A percentile compares a stretch with the other conserved stretches of the same genome.
Evolutionary conservation across 1,284 basidiomycete species (phyloP).

Genomic region (Volvariella volvacea): DNA sequence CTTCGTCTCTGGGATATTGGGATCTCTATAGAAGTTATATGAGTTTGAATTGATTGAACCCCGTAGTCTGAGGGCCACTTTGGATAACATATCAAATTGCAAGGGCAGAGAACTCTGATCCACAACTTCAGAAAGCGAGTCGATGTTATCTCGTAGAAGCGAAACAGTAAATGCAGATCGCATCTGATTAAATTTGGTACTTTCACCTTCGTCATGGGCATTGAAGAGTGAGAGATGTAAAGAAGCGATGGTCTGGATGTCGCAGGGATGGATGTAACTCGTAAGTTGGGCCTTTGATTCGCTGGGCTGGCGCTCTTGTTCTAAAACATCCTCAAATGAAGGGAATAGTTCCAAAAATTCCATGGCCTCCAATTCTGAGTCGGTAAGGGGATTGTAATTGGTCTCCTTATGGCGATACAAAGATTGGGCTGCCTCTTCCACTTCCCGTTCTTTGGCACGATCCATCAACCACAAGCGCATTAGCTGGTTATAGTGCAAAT

Average conservation of each 20-base stretch:
- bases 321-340: slow-evolving; percentile 64
- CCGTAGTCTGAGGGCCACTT: slow-evolving; percentile 19
- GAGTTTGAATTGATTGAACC: slow-evolving; percentile 11
- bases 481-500: slow-evolving; percentile 63
- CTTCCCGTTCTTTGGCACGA: slow-evolving; percentile 62
- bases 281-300: slow-evolving; percentile 10
- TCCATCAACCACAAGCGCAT: slow-evolving; percentile 82
- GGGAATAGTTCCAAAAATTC: slow-evolving; percentile 86
- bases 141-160: slow-evolving; percentile 24
- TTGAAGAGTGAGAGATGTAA: slow-evolving; percentile 32
- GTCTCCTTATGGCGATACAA: slow-evolving; percentile 73
- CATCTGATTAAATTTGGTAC: slow-evolving; percentile 17
- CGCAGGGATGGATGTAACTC: slow-evolving; percentile 17
- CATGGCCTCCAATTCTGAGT: slow-evolving; percentile 72
- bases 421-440: slow-evolving; percentile 60
- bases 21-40: slow-evolving; percentile 79
- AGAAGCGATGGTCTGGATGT: slow-evolving; percentile 25
- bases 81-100: slow-evolving; percentile 38
- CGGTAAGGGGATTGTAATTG: slow-evolving; percentile 55
- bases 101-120: slow-evolving; percentile 43
- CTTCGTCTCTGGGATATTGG: slow-evolving; percentile 64
- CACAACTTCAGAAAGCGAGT: slow-evolving; percentile 32
- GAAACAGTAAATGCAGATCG: slow-evolving; percentile 21
- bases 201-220: slow-evolving; percentile 1
- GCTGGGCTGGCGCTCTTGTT: slow-evolving; percentile 14